phyloP scores from a whole-genome alignment of 1,139 yeast genomes.

The Pichia sp. region DNA sequence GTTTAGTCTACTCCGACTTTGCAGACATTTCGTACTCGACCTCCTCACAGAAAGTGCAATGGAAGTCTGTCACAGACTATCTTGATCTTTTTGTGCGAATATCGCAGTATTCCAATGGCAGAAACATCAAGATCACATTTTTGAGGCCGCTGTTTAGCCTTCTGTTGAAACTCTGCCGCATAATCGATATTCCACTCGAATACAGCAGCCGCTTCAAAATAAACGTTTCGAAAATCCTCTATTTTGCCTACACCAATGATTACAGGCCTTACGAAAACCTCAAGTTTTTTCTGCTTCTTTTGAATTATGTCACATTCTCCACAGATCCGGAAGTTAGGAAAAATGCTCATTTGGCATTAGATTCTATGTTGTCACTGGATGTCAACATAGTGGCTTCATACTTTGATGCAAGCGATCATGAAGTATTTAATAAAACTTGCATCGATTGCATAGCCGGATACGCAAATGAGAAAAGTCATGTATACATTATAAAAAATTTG shows the following conservation, averaged over 20 bases:
- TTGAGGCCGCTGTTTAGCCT: constrained; percentile 2
- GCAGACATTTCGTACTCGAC: constrained; percentile 1
- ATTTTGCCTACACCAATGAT: not conserved
- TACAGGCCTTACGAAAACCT: constrained; percentile 6
- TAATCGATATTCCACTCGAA: constrained; percentile 1
- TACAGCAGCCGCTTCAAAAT: not conserved
- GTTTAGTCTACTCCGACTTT: not conserved
- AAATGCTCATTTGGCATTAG: not conserved
- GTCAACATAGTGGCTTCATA: not conserved
- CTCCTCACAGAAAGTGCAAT: not conserved
- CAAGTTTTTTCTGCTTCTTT: not conserved
- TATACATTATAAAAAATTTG: not conserved
- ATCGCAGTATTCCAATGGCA: not conserved
- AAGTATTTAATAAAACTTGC: not conserved
- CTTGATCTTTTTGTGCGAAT: not conserved
- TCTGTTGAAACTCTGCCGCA: not conserved
- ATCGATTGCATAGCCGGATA: not conserved
- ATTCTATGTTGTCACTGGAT: constrained; percentile 1
- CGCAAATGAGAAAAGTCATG: not conserved
- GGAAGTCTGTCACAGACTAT: not conserved
- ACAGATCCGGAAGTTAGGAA: not conserved
- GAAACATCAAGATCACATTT: not conserved
- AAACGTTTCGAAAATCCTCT: not conserved
- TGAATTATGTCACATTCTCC: constrained; percentile 8
- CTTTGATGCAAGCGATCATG: not conserved